Evolutionary conservation across 164 flowering plant genomes (phyloP), one percentile per base, ranked within the genome.

Genomic region (Sedum album): DNA sequence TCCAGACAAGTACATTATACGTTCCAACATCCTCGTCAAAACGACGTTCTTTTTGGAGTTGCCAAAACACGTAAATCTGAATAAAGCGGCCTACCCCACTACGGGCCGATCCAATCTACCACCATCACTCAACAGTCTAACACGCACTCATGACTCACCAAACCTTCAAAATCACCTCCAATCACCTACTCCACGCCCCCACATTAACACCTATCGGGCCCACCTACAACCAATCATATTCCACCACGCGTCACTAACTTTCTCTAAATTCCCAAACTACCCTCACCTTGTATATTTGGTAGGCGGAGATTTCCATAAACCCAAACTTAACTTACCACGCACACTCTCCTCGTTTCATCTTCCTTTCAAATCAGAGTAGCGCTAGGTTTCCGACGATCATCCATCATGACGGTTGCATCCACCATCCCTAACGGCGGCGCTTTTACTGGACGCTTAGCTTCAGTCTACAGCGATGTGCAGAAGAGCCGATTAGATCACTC

Each of bases 381-480:
- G 1, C 2, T 55, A 51, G 57, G 57, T 21, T 51, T 51, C 28
- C 28, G 28, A 21, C 61, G 61, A 55, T 26, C 46, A 13, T 41
- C 15, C 11, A 41, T 41, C 31, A 55, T 55, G 61, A 26, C 31
- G 15, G 61, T 26, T 23, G 28, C 41, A 36, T 64, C 17, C 41
- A 35, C 9, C 5, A 9, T 20, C 9, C 28, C 41, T 1, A 35
- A 64, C 41, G 44, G 44, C 66, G 46, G 13, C 46, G 9, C 66
- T 33, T 44, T 35, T 3, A 64, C 80, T 5, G 86, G 92, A 10
- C 88, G 94, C 13, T 68, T 73, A 21, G 79, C 88, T 0, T 70
- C 81, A 1, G 90, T 88, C 9, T 93, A 90, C 80, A 89, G 98
- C 64, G 94, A 93, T 60, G 85, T 90, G 1, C 98, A 93, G 75